Evolutionary conservation across 2,329 filamentous ascomycete genomes (phyloP).

Genomic region (Aspergillus chevalieri): DNA sequence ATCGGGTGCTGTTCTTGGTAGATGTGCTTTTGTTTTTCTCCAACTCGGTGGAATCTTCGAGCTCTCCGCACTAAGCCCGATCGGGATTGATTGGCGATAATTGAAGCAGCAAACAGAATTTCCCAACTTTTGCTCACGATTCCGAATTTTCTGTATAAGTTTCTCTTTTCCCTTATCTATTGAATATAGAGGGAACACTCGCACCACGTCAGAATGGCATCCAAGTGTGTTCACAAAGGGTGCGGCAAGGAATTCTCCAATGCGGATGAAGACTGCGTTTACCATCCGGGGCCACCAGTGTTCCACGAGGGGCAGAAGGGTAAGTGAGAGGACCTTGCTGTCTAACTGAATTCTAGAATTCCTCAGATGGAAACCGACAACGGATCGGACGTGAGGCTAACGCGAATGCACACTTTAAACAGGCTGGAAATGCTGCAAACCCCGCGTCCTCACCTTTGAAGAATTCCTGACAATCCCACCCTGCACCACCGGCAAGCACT

Average conservation of each 20-base stretch:
- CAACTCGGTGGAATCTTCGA: slow-evolving; percentile 34
- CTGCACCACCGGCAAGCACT: slow-evolving; percentile 90
- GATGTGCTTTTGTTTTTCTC: not conserved
- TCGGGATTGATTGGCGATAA: slow-evolving; percentile 17
- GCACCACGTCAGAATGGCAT: slow-evolving; percentile 22
- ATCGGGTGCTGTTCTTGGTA: not conserved
- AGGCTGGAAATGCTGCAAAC: slow-evolving; percentile 99
- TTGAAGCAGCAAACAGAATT: slow-evolving; percentile 2
- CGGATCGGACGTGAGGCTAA: too few species aligned
- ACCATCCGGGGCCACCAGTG: slow-evolving; percentile 87
- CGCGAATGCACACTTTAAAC: too few species aligned
- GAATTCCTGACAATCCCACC: slow-evolving; percentile 91
- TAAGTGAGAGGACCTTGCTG: slow-evolving; percentile 42
- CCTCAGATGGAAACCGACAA: too few species aligned
- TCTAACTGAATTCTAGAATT: not conserved
- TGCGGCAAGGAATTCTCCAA: slow-evolving; percentile 86
- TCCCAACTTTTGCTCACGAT: not conserved
- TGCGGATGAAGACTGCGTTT: slow-evolving; percentile 73
- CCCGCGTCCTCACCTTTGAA: slow-evolving; percentile 92
- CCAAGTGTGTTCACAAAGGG: slow-evolving; percentile 91
- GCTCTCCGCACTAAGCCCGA: slow-evolving; percentile 30
- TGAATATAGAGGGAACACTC: not conserved
- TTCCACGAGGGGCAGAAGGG: slow-evolving; percentile 99
- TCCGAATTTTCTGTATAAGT: not conserved
- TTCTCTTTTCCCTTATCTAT: not conserved